These are phyloP conservation scores for Fraxinus latifolia DNA, from an alignment of 305 asterid species.

Conservation along the genomic window DNA sequence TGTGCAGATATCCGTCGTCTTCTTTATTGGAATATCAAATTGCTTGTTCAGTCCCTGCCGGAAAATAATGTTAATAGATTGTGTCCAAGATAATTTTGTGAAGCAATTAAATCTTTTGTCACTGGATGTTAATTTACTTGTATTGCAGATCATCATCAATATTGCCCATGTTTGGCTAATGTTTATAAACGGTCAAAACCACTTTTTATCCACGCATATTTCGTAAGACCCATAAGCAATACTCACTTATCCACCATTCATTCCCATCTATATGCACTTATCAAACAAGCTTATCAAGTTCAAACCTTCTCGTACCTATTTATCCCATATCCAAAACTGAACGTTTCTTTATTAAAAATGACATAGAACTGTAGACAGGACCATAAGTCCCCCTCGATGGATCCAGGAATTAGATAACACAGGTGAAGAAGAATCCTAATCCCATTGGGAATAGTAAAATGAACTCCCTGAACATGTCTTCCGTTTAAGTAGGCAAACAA, in stretches of 20 bases:
- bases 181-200: neutral
- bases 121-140: neutral
- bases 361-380: neutral
- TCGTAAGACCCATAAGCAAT: neutral
- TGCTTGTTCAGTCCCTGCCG: conserved; percentile 50
- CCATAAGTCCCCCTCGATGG: neutral
- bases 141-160: neutral
- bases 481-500: neutral
- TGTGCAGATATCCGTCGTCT: conserved; percentile 59
- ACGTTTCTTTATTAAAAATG: neutral
- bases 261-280: neutral
- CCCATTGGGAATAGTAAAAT: neutral
- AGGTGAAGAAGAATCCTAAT: neutral
- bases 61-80: neutral
- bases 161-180: neutral
- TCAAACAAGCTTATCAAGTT: neutral
- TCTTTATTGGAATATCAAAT: conserved; percentile 57
- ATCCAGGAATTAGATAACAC: neutral
- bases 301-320: neutral
- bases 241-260: neutral
- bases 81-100: neutral
- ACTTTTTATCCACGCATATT: neutral
- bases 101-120: neutral
- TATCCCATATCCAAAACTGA: neutral
- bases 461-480: neutral